Evolutionary conservation across 768 basidiomycete genomes (phyloP).

Genomic region (Lentinula boryana): DNA sequence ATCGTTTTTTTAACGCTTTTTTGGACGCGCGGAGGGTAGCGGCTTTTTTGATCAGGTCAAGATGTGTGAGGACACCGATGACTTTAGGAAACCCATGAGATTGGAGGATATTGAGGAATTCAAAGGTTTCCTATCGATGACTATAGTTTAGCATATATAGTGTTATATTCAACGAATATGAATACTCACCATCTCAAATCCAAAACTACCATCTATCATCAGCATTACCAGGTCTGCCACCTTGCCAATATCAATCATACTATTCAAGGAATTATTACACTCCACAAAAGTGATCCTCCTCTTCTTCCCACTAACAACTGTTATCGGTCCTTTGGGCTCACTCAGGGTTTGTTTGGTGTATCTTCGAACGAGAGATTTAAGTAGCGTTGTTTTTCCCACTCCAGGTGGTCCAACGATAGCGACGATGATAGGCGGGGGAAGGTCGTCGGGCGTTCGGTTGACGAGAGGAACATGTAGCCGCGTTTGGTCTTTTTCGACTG

Average conservation of each 20-base stretch:
- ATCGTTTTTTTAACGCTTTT: constrained; percentile 93
- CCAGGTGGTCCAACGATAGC: constrained; percentile 96
- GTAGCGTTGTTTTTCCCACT: constrained; percentile 92
- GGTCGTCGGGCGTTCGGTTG: constrained; percentile 86
- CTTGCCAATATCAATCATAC: constrained; percentile 98
- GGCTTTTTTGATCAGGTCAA: constrained; percentile 94
- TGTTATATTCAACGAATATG: neutral
- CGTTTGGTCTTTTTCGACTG: constrained; percentile 90
- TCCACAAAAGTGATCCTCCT: constrained; percentile 93
- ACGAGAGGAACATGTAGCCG: constrained; percentile 94
- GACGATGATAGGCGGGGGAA: constrained; percentile 90
- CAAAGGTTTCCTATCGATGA: constrained; percentile 83
- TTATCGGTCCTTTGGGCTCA: constrained; percentile 90
- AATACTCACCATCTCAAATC: constrained; percentile 89
- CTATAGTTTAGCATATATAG: neutral
- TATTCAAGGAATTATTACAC: constrained; percentile 95
- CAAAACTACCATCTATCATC: constrained; percentile 97
- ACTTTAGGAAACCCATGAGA: constrained; percentile 98
- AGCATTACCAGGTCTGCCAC: constrained; percentile 93
- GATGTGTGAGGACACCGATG: constrained; percentile 91
- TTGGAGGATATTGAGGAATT: constrained; percentile 96
- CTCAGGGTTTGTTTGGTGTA: constrained; percentile 92
- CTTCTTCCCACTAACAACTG: constrained; percentile 90
- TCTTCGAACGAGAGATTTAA: constrained; percentile 85
- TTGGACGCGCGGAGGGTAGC: constrained; percentile 84